Conservation (phyloP, 176 grass and related monocot genomes). For the Alloteropsis semialata region DNA sequence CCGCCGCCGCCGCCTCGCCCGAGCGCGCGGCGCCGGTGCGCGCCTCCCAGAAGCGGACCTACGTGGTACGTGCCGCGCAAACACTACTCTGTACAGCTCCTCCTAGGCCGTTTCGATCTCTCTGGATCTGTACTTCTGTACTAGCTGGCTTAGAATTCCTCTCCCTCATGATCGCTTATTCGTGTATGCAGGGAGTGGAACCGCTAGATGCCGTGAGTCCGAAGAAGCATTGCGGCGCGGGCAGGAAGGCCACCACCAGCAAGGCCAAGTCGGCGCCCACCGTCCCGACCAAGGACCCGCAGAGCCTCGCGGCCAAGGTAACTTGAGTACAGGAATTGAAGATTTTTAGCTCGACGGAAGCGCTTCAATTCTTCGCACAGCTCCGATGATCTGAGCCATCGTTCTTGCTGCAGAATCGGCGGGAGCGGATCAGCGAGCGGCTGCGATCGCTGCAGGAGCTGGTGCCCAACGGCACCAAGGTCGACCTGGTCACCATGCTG, state of each 20-base stretch:
- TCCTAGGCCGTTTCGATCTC: too few relatives aligned
- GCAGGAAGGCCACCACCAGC: constrained; percentile 50
- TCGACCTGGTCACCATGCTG: constrained; percentile 91
- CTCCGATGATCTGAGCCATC: background rate
- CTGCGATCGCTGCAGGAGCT: constrained; percentile 83
- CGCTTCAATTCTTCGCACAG: background rate
- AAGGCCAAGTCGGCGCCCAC: constrained; percentile 43
- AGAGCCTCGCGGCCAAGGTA: constrained; percentile 81
- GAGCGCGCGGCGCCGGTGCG: constrained; percentile 30
- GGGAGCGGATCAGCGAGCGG: constrained; percentile 85
- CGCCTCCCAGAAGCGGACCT: constrained; percentile 37
- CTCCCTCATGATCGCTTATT: background rate
- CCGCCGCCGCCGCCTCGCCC: background rate
- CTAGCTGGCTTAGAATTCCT: background rate
- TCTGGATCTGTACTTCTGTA: background rate
- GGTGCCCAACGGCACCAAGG: constrained; percentile 89
- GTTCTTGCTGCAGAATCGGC: constrained; percentile 55
- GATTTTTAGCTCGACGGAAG: too few relatives aligned
- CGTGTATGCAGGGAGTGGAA: constrained; percentile 28
- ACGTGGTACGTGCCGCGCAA: constrained; percentile 17
- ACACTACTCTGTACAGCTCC: background rate
- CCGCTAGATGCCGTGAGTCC: background rate
- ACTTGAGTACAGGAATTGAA: background rate
- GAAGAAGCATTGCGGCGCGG: constrained; percentile 56
- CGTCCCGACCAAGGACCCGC: constrained; percentile 54